Percentiles rank a stretch among this genome's conserved stretches.
Conservation (phyloP, 129 eudicot genomes). For the Flaveria ramosissima region DNA sequence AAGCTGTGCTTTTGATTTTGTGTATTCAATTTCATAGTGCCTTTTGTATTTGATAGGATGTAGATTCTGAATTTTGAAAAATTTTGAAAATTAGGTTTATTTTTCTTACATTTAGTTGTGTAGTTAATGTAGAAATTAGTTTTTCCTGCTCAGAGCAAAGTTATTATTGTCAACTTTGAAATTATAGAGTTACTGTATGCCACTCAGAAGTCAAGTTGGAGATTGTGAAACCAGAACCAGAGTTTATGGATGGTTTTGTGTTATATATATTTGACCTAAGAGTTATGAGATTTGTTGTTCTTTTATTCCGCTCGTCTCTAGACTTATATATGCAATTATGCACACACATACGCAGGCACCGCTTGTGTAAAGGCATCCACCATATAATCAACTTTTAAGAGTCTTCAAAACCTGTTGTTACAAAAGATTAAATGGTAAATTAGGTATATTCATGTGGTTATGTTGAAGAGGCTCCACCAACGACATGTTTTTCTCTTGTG, state of each 20-base stretch:
- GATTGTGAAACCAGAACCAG: conserved; percentile 6
- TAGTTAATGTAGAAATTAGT: background rate
- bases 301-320: background rate
- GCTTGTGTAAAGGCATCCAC: background rate
- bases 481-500: no score
- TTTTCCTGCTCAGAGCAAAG: conserved; percentile 8
- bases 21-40: background rate
- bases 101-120: background rate
- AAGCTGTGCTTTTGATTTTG: conserved; percentile 6
- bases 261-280: no score
- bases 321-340: no score
- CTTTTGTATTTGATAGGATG: conserved; percentile 3
- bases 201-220: conserved; percentile 3
- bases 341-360: background rate
- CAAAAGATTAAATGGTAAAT: conserved; percentile 4
- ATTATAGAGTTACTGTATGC: conserved; percentile 18
- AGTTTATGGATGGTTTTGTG: conserved; percentile 9
- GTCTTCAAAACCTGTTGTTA: background rate
- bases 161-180: conserved; percentile 13
- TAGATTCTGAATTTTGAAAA: conserved; percentile 11
- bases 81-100: background rate
- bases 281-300: background rate
- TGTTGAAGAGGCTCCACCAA: no score
- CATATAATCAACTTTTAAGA: background rate
- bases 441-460: background rate